Percentiles rank a stretch among this genome's conserved stretches.
Conservation (phyloP, 129 eudicot species). For the Calendula officinalis region DNA sequence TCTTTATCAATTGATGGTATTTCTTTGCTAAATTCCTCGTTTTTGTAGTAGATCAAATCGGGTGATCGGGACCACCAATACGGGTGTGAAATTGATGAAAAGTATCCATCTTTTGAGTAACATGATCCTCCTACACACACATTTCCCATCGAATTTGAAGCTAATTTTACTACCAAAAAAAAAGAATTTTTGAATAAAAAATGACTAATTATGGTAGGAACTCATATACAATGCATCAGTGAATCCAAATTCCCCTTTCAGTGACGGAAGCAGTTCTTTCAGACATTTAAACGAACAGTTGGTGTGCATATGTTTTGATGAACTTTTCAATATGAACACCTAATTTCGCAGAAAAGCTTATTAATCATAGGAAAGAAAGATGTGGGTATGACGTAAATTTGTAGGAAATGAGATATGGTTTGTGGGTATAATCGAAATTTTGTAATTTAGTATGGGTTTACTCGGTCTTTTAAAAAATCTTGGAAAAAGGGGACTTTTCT, state of each 20-base stretch:
- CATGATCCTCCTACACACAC: constrained; percentile 52
- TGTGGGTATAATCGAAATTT: constrained; percentile 19
- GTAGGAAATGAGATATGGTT: constrained; percentile 5
- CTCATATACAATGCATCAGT: neutral
- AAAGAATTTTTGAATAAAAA: neutral
- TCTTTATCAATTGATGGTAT: constrained; percentile 20
- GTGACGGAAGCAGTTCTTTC: neutral
- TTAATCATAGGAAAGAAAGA: neutral
- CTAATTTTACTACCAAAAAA: neutral
- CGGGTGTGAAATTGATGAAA: constrained; percentile 38
- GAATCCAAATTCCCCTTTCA: neutral
- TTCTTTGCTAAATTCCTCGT: constrained; percentile 23
- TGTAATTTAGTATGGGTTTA: constrained; percentile 14
- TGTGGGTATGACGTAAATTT: constrained; percentile 12
- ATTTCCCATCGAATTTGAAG: constrained; percentile 49
- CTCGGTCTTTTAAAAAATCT: constrained; percentile 23
- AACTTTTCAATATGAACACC: neutral
- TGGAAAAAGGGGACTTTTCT: constrained; percentile 14
- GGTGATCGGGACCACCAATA: constrained; percentile 51
- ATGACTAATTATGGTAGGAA: neutral
- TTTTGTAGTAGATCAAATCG: constrained; percentile 34
- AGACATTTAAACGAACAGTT: constrained; percentile 25
- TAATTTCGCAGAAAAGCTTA: neutral
- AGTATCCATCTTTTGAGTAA: constrained; percentile 42
- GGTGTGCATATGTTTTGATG: constrained; percentile 14